Evolutionary conservation across 352 stramenopile genomes (phyloP), one percentile per base, ranked within the genome.

Genomic region (Peronospora belbahrii): DNA sequence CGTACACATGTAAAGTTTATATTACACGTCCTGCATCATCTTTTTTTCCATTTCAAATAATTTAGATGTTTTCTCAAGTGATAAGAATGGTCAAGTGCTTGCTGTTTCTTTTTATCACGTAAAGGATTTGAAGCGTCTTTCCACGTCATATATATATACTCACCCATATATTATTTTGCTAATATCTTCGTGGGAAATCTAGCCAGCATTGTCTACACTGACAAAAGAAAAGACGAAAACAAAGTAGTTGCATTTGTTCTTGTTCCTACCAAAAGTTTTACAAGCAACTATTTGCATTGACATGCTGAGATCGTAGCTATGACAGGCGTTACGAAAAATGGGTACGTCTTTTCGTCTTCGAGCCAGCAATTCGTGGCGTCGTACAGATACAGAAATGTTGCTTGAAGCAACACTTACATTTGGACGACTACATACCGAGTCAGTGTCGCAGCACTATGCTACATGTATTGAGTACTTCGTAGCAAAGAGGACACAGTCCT

Each of bases 331-430:
- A 10, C 8, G 19, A 31, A 49, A 44, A 38, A 52, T 53, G 37
- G 49, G 50, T 19, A 30, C 42, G 39, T 32, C 36, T 48, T 19
- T 40, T 59, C 43, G 48, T 19, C 38, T 27, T 8, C 23, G 37
- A 52, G 44, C 24, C 33, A 43, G 42, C 13, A 27, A 51, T 33
- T 56, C 38, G 15, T 39, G 7, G 15, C 28, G 43, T 59, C 33
- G 51, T 48, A 6, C 32, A 4, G 24, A 25, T 45, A 45, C 37
- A 25, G 41, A 18, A 52, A 48, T 53, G 37, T 59, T 14, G 48
- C 25, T 25, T 34, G 32, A 51, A 51, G 33, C 14, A 6, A 24
- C 33, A 13, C 55, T 40, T 7, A 60, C 45, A 49, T 56, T 56
- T 39, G 19, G 39, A 46, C 33, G 33, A 60, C 44, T 36, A 3